Evolutionary conservation across 768 basidiomycete species (phyloP).

Genomic region (Leccinum obscurum): DNA sequence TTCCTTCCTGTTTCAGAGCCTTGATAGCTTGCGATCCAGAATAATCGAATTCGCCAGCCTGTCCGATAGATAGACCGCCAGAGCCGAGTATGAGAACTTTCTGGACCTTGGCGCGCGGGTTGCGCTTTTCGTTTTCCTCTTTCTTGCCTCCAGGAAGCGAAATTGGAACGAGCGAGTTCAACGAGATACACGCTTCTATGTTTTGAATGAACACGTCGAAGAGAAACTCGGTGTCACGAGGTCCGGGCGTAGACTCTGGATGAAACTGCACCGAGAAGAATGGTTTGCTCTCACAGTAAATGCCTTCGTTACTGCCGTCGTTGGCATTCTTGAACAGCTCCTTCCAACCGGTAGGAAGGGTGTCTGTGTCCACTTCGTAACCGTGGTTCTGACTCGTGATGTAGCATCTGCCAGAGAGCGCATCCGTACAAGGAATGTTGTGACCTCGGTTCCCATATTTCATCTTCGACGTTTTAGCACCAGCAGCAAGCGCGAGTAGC

Average conservation of each 20-base stretch:
- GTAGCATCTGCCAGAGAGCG: conserved; percentile 93
- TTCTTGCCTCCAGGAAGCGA: conserved; percentile 77
- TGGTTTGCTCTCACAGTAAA: conserved; percentile 88
- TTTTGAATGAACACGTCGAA: conserved; percentile 97
- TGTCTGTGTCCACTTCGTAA: conserved; percentile 83
- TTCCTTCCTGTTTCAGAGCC: conserved; percentile 97
- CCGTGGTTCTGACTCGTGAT: conserved; percentile 99
- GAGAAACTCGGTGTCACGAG: conserved; percentile 97
- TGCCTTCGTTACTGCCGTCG: conserved; percentile 96
- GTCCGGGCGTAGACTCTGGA: conserved; percentile 95
- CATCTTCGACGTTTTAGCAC: conserved; percentile 96
- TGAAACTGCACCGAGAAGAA: conserved; percentile 99
- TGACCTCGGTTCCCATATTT: conserved; percentile 99
- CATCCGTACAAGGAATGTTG: conserved; percentile 96
- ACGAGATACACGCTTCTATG: conserved; percentile 69
- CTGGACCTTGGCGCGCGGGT: conserved; percentile 73
- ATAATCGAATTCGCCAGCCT: conserved; percentile 99
- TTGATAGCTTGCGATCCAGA: conserved; percentile 99
- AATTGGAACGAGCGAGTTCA: conserved; percentile 55
- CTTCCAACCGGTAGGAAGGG: conserved; percentile 85
- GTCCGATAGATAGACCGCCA: conserved; percentile 96
- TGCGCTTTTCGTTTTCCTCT: conserved; percentile 75
- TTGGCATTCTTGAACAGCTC: conserved; percentile 97
- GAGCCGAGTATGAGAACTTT: conserved; percentile 98
- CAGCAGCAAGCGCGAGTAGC: conserved; percentile 90